Percentiles rank a stretch among this genome's conserved stretches.
Conservation (phyloP, 1,139 yeast genomes). For the Suhomyces anneliseae region DNA sequence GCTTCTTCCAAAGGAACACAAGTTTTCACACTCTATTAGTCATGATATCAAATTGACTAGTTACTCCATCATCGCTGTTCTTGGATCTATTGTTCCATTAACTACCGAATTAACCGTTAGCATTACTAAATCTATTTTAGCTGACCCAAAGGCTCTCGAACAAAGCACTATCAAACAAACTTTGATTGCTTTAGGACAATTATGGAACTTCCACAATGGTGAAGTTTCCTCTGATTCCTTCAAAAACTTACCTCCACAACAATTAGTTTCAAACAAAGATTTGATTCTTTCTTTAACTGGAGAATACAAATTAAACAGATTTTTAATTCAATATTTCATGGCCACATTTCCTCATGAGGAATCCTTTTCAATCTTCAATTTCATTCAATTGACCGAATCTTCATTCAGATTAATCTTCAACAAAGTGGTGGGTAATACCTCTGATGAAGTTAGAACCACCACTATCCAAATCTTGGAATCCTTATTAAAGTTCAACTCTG, state of each 20-base stretch:
- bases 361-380: conserved; percentile 23
- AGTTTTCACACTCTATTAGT: conserved; percentile 33
- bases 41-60: conserved; percentile 79
- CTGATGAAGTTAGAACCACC: conserved; percentile 26
- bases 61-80: conserved; percentile 76
- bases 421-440: conserved; percentile 21
- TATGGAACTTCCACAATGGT: conserved; percentile 36
- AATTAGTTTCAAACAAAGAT: conserved; percentile 17
- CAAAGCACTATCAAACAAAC: conserved; percentile 30
- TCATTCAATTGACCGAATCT: conserved; percentile 21
- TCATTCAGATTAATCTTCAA: conserved; percentile 24
- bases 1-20: conserved; percentile 32
- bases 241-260: conserved; percentile 15
- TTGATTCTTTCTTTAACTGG: conserved; percentile 19
- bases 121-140: conserved; percentile 65
- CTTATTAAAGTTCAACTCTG: conserved; percentile 39
- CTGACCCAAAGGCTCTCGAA: conserved; percentile 26
- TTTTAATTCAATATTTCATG: conserved; percentile 30
- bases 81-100: conserved; percentile 71
- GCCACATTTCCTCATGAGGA: conserved; percentile 20
- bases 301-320: conserved; percentile 35
- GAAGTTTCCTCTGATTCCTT: conserved; percentile 21
- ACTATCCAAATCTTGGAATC: conserved; percentile 47
- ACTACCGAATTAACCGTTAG: conserved; percentile 63
- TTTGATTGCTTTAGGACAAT: conserved; percentile 41